A percentile compares a stretch with the other conserved stretches of the same genome.
These are phyloP conservation scores for Leavenworthia alabamica DNA, from an alignment of 345 rosid genomes.

Conservation along the genomic window DNA sequence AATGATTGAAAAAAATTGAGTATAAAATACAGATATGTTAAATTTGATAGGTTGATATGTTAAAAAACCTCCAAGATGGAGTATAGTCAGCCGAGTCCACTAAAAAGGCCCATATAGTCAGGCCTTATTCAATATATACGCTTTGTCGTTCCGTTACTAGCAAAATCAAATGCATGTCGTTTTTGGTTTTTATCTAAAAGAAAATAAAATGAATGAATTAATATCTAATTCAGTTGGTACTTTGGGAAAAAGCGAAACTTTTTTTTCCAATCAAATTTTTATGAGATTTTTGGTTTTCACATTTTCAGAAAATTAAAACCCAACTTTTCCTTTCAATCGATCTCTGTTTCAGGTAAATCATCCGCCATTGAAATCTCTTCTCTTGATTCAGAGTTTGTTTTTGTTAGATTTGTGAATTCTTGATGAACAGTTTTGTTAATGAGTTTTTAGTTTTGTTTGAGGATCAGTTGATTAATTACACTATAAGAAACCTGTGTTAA, in stretches of 20 bases:
- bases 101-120: too few relatives aligned
- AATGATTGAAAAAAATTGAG: too few relatives aligned
- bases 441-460: not conserved
- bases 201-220: not conserved
- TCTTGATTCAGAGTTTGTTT: not conserved
- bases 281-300: conserved; percentile 7
- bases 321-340: not conserved
- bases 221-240: not conserved
- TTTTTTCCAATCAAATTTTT: conserved; percentile 13
- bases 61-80: too few relatives aligned
- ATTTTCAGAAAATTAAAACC: not conserved
- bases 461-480: conserved; percentile 9
- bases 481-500: not conserved
- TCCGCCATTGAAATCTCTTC: conserved; percentile 1
- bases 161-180: not conserved
- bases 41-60: too few relatives aligned
- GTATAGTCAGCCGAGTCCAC: not conserved
- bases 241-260: conserved; percentile 20
- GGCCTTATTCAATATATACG: not conserved
- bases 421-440: not conserved
- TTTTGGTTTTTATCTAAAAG: not conserved
- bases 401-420: conserved; percentile 4
- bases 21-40: too few relatives aligned
- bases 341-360: conserved; percentile 11
- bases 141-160: not conserved